Evolutionary conservation across 176 grass and related monocot species (phyloP), one percentile per base, ranked within the genome.

Genomic region (Elaeis guineensis): DNA sequence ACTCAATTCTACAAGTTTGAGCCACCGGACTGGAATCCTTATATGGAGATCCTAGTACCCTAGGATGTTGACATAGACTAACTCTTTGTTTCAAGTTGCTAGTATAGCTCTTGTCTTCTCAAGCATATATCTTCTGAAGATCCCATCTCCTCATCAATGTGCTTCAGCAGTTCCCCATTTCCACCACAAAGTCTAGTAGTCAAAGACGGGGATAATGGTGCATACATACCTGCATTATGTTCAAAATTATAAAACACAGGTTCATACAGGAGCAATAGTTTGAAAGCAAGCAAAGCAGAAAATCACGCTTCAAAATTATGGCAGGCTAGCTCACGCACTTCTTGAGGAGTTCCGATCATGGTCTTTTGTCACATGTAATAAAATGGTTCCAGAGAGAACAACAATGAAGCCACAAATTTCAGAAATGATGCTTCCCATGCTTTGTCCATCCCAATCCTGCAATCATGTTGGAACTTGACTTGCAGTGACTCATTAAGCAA

Each of bases 381-480:
- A 67, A 51, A 93, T 89, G 57, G 94, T 98, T 32, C 88, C 94
- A 0, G 94, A 98, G 26, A 93, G 80, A 49, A 98, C 88, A 4
- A 98, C 85, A 23, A 93, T 68, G 82, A 98, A 83, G 35, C 94
- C 94, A 69, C 88, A 98, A 73, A 98, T 89, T 76, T 81, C 94
- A 64, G 94, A 98, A 62, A 65, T 77, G 61, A 98, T 72, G 73
- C 74, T 98, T 89, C 94, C 94, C 56, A 71, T 52, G 66, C 67
- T 76, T 86, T 93, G 88, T 65, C 79, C 88, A 74, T 89, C 80
- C 94, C 94, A 98, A 58, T 98, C 88, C 94, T 98, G 79, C 58
- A 39, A 35, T 59, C 52, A 71, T 59, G 17, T 61, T 67, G 30
- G 18, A 62, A n/a, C 39, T 30, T 3, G 5, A 57, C 29, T 25